Percentiles rank a stretch among this genome's conserved stretches.
Evolutionary conservation across 2,329 filamentous ascomycete species (phyloP).

Genomic region (Sporothrix euskadiensis): DNA sequence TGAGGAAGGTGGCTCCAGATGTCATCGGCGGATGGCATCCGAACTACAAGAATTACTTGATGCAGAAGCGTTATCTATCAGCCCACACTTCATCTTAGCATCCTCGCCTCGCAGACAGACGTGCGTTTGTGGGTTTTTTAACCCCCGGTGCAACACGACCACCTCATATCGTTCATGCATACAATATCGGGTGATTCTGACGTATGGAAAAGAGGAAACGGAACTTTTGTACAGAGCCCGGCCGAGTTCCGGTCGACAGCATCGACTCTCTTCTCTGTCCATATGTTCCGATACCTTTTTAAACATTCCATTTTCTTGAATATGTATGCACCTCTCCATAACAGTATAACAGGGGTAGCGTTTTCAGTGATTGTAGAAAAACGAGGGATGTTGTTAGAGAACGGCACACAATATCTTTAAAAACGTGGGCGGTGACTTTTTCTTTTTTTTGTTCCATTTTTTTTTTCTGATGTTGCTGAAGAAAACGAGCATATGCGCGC

Average conservation of each 20-base stretch:
- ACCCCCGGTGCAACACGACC: background rate
- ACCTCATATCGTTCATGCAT: too few relatives aligned
- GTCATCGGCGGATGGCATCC: background rate
- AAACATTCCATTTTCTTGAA: background rate
- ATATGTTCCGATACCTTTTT: background rate
- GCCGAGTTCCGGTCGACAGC: background rate
- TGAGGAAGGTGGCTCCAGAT: background rate
- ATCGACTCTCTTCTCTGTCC: background rate
- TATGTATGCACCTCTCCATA: background rate
- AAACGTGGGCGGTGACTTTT: background rate
- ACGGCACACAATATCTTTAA: background rate
- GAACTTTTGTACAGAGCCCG: background rate
- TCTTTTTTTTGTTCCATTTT: background rate
- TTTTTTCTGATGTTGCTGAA: background rate
- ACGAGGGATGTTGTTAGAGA: background rate
- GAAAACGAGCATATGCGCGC: background rate
- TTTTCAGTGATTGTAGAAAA: background rate
- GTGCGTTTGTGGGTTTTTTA: background rate
- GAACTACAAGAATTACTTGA: background rate
- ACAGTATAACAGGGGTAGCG: background rate
- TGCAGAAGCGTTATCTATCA: background rate
- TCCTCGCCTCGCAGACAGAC: background rate
- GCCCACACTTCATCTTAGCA: background rate
- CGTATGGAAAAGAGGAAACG: background rate
- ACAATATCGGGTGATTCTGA: background rate